Evolutionary conservation across 148 eudicot species (phyloP).

Genomic region (Linanthus parryae): DNA sequence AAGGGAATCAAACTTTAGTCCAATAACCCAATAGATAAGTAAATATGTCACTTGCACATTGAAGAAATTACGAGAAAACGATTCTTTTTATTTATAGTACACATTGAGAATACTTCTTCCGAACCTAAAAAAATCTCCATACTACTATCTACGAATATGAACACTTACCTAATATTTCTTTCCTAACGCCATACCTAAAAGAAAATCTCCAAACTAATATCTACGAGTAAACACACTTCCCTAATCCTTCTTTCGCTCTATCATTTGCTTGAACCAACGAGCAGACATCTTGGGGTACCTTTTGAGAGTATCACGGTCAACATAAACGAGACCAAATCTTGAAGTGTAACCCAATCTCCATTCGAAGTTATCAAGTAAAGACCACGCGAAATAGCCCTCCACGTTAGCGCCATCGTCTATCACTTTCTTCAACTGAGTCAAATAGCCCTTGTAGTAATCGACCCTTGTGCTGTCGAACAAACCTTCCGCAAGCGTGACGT

Average conservation of each 20-base stretch:
- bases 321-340: constrained; percentile 84
- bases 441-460: constrained; percentile 62
- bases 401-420: constrained; percentile 86
- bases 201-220: no score
- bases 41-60: no score
- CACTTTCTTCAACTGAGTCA: constrained; percentile 48
- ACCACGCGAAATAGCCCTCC: constrained; percentile 89
- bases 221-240: no score
- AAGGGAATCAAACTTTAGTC: no score
- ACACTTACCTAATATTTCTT: no score
- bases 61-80: no score
- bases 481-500: constrained; percentile 51
- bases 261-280: constrained; percentile 68
- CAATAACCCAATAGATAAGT: no score
- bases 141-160: no score
- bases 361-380: constrained; percentile 91
- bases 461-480: constrained; percentile 60
- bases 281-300: constrained; percentile 89
- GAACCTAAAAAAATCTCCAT: no score
- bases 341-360: constrained; percentile 92
- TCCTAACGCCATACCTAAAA: no score
- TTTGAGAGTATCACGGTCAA: constrained; percentile 68
- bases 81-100: no score
- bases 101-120: no score
- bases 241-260: constrained; percentile 7